A percentile compares a stretch with the other conserved stretches of the same genome.
Evolutionary conservation across 768 basidiomycete species (phyloP).

Genomic region (Tephrocybe sp.): DNA sequence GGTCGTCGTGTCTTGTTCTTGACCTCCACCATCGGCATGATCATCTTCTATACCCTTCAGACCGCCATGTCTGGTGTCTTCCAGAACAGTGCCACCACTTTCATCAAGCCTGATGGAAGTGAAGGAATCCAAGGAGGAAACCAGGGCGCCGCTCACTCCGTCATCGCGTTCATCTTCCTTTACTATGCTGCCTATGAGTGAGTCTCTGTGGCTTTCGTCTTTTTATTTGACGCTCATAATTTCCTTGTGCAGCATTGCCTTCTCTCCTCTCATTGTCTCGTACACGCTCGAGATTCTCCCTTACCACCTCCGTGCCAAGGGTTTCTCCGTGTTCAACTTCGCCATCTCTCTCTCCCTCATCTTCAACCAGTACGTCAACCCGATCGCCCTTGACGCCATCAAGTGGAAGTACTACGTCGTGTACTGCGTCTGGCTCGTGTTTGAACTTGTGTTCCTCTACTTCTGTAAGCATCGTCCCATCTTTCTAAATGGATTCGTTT

Average conservation of each 20-base stretch:
- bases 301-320: slow-evolving; percentile 17
- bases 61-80: slow-evolving; percentile 35
- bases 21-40: slow-evolving; percentile 37
- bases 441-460: slow-evolving; percentile 63
- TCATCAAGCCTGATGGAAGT: no score
- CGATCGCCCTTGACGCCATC: slow-evolving; percentile 31
- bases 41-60: slow-evolving; percentile 55
- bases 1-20: slow-evolving; percentile 21
- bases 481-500: background rate
- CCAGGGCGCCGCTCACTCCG: background rate
- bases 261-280: slow-evolving; percentile 34
- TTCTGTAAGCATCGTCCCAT: slow-evolving; percentile 36
- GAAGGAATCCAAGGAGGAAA: slow-evolving; percentile 17
- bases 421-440: slow-evolving; percentile 67
- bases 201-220: background rate
- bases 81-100: slow-evolving; percentile 7
- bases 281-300: slow-evolving; percentile 22
- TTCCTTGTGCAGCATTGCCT: slow-evolving; percentile 18
- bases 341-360: slow-evolving; percentile 18
- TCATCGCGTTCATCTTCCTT: slow-evolving; percentile 20
- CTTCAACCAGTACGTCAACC: slow-evolving; percentile 20
- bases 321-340: slow-evolving; percentile 18
- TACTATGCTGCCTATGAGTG: slow-evolving; percentile 34
- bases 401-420: slow-evolving; percentile 81
- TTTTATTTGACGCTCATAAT: background rate